phyloP scores from a whole-genome alignment of 2,329 filamentous ascomycete species.

The Colletotrichum sp. region DNA sequence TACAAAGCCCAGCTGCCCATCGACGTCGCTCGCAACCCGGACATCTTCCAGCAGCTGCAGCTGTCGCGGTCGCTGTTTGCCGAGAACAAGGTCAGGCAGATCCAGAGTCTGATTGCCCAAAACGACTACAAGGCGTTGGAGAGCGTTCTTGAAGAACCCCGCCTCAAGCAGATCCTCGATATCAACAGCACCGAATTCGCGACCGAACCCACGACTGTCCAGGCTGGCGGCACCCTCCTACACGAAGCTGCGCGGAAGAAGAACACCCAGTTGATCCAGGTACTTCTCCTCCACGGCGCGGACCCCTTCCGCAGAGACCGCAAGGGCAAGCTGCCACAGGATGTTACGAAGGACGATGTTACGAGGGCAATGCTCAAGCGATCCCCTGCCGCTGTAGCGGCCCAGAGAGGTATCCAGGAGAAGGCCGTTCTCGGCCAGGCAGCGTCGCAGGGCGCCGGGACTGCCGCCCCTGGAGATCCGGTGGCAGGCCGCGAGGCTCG shows the following conservation, averaged over 20 bases:
- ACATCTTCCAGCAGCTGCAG: conserved; percentile 95
- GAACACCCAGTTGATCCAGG: conserved; percentile 86
- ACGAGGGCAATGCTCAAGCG: conserved; percentile 89
- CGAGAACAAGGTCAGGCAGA: conserved; percentile 82
- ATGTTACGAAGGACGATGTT: conserved; percentile 93
- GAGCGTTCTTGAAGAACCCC: conserved; percentile 80
- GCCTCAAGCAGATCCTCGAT: conserved; percentile 85
- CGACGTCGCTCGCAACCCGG: conserved; percentile 87
- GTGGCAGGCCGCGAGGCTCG: conserved; percentile 83
- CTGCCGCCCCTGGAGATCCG: conserved; percentile 61
- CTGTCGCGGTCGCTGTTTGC: conserved; percentile 88
- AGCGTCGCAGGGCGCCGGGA: conserved; percentile 58
- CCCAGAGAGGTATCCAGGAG: conserved; percentile 94
- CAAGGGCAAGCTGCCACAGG: conserved; percentile 93
- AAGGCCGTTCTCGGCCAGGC: conserved; percentile 89
- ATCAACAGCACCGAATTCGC: conserved; percentile 91
- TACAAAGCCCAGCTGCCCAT: conserved; percentile 83
- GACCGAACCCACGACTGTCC: conserved; percentile 77
- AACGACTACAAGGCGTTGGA: conserved; percentile 81
- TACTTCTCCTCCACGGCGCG: conserved; percentile 89
- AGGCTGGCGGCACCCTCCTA: conserved; percentile 87
- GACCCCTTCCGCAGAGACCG: conserved; percentile 95
- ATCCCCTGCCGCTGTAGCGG: conserved; percentile 91
- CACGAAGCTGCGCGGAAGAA: conserved; percentile 92
- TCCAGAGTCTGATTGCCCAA: conserved; percentile 77